Evolutionary conservation across 2,329 filamentous ascomycete genomes (phyloP).

Genomic region (Coniella vitis): DNA sequence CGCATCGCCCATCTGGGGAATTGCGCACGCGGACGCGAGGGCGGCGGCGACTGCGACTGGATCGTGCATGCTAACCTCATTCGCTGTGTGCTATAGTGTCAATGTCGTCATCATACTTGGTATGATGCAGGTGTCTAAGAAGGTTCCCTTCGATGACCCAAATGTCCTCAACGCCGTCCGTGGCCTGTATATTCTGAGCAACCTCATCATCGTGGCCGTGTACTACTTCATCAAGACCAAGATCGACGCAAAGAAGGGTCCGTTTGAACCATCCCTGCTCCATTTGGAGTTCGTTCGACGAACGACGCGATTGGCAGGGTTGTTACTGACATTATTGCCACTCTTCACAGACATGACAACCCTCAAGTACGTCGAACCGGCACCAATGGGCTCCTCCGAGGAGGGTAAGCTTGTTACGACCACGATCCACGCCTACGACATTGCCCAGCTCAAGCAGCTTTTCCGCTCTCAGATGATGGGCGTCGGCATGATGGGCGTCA

Average conservation of each 20-base stretch:
- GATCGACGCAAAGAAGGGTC: slow-evolving; percentile 98
- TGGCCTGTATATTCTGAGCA: slow-evolving; percentile 49
- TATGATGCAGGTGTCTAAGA: slow-evolving; percentile 98
- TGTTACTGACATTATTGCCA: background rate
- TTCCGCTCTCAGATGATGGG: slow-evolving; percentile 94
- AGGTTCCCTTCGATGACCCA: slow-evolving; percentile 86
- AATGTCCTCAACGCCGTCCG: slow-evolving; percentile 50
- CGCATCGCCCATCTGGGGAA: background rate
- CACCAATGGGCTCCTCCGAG: slow-evolving; percentile 86
- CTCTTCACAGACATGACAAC: slow-evolving; percentile 73
- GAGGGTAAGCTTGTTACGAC: slow-evolving; percentile 95
- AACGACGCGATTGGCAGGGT: background rate
- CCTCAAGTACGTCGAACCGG: slow-evolving; percentile 96
- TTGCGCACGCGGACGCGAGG: slow-evolving; percentile 8
- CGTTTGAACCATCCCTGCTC: slow-evolving; percentile 25
- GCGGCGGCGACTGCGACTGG: background rate
- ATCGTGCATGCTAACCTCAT: slow-evolving; percentile 18
- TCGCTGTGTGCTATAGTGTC: slow-evolving; percentile 48
- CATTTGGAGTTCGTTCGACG: no score
- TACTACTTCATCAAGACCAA: slow-evolving; percentile 79
- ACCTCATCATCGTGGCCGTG: slow-evolving; percentile 76
- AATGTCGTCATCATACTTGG: slow-evolving; percentile 92
- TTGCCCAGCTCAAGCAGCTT: slow-evolving; percentile 71
- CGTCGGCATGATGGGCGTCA: slow-evolving; percentile 94
- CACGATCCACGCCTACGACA: slow-evolving; percentile 92